These are phyloP conservation scores for Colletotrichum tropicale DNA, from an alignment of 2,329 filamentous ascomycete species.

Conservation along the genomic window DNA sequence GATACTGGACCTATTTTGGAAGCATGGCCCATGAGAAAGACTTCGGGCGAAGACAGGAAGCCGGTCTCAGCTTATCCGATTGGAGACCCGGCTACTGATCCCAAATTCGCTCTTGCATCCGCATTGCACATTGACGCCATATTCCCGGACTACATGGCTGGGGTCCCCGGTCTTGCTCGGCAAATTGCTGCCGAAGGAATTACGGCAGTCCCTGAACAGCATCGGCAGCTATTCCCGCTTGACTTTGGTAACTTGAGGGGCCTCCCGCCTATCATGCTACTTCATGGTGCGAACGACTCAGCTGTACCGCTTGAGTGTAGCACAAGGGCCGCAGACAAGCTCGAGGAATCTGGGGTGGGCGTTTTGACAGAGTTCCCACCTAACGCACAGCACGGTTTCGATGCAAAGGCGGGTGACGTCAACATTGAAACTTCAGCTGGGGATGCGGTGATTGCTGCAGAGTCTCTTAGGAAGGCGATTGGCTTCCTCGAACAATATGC, in stretches of 20 bases:
- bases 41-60: neutral
- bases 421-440: neutral
- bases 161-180: neutral
- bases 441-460: neutral
- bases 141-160: constrained; percentile 16
- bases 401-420: neutral
- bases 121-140: constrained; percentile 15
- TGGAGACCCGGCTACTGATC: neutral
- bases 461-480: neutral
- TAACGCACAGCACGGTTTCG: neutral
- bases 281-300: constrained; percentile 7
- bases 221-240: neutral
- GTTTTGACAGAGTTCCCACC: neutral
- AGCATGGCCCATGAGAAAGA: neutral
- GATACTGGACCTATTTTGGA: neutral
- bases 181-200: neutral
- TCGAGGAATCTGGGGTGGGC: neutral
- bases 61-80: neutral
- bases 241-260: neutral
- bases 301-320: constrained; percentile 1
- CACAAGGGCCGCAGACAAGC: neutral
- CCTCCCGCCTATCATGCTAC: neutral
- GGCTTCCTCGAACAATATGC: neutral
- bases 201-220: neutral
- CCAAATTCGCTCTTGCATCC: neutral